These are phyloP conservation scores for Arthrobotrys entomopaga DNA, from an alignment of 2,329 filamentous ascomycete species.

Conservation along the genomic window DNA sequence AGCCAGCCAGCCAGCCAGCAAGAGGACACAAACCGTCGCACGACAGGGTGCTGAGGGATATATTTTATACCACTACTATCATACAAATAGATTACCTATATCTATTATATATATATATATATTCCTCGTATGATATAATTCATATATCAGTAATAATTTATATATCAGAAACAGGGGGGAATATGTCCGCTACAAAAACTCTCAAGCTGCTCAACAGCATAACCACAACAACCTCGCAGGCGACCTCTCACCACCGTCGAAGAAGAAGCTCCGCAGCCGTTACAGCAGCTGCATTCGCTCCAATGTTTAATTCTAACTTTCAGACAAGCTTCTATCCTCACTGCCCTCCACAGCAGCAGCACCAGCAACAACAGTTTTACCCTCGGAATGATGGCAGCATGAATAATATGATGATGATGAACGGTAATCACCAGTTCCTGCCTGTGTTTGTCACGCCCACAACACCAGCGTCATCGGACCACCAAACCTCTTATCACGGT, in stretches of 20 bases:
- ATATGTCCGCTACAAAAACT: slow-evolving; percentile 46
- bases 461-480: slow-evolving; percentile 56
- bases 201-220: slow-evolving; percentile 55
- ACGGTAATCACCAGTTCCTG: slow-evolving; percentile 45
- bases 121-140: not conserved
- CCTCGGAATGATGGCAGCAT: slow-evolving; percentile 13
- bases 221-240: slow-evolving; percentile 42
- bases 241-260: slow-evolving; percentile 28
- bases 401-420: slow-evolving; percentile 7
- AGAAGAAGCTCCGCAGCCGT: slow-evolving; percentile 41
- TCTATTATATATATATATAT: slow-evolving; percentile 15
- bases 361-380: not conserved
- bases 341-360: slow-evolving; percentile 30
- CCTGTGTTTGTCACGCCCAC: slow-evolving; percentile 54
- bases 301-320: slow-evolving; percentile 43
- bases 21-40: not conserved
- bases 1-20: not conserved
- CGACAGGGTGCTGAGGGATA: not conserved
- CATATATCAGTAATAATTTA: not conserved
- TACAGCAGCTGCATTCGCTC: slow-evolving; percentile 32
- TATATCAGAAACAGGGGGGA: too few relatives aligned
- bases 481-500: slow-evolving; percentile 55
- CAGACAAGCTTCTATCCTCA: slow-evolving; percentile 45
- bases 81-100: slow-evolving; percentile 10
- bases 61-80: too few relatives aligned